phyloP scores from a whole-genome alignment of 345 rosid genomes.

The Alliaria petiolata region DNA sequence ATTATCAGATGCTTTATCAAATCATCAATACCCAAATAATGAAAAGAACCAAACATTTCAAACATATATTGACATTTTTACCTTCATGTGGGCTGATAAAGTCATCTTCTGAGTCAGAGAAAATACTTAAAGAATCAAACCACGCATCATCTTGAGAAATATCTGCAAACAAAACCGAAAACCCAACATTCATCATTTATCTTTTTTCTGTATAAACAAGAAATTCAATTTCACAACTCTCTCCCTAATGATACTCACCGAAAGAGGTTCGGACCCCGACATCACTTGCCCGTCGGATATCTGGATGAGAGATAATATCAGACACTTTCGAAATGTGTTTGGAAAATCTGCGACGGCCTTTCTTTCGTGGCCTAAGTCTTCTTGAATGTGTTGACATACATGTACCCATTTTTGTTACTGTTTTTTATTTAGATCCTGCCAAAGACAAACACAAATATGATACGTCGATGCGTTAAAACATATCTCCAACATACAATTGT shows the following conservation, averaged over 20 bases:
- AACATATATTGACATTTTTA: constrained; percentile 19
- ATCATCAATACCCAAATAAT: background rate
- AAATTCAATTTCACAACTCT: background rate
- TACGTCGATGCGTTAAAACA: background rate
- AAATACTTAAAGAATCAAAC: constrained; percentile 70
- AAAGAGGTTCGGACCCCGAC: constrained; percentile 39
- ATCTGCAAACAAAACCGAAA: constrained; percentile 33
- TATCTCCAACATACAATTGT: background rate
- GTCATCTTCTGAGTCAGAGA: constrained; percentile 91
- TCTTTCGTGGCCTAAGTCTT: constrained; percentile 34
- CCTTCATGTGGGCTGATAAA: constrained; percentile 73
- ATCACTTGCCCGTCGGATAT: constrained; percentile 38
- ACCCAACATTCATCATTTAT: background rate
- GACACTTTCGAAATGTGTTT: constrained; percentile 39
- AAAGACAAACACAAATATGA: background rate
- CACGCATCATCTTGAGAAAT: constrained; percentile 65
- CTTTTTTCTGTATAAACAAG: background rate
- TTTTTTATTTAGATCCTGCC: constrained; percentile 26
- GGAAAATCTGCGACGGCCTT: constrained; percentile 30
- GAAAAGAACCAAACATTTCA: background rate
- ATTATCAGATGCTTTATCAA: constrained; percentile 32
- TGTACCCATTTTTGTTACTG: constrained; percentile 50
- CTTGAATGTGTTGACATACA: constrained; percentile 56
- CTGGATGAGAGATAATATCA: constrained; percentile 26
- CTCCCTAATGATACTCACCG: constrained; percentile 33